Base-by-base conservation (phyloP, 768 basidiomycete species). In the Xanthoconium stramineum region DNA sequence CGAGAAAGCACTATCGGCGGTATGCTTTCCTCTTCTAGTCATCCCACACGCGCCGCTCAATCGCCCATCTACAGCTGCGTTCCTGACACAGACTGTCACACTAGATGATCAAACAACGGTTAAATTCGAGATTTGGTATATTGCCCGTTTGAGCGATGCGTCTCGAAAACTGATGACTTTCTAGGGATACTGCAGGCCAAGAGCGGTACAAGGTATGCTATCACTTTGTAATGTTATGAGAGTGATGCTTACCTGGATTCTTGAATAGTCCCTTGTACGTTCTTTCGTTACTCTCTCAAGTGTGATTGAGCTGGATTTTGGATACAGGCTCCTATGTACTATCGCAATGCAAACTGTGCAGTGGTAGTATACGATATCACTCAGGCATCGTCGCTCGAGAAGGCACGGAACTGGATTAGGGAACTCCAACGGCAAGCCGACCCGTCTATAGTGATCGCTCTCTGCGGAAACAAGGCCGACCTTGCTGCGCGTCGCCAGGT, bases 281-380 rank as follows among this genome's bases (percentile, higher is more conserved):
- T 36, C 30, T 39, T 32, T 48, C 32, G 29, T 58, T 32, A 28
- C 33, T 6, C 20, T 4, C 17, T 45, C 15, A 37, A 36, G n/a
- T 19, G 29, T 36, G 4, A 32, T 36, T 57, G 43, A 66, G 30
- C 52, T 33, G 35, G n/a, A 37, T 51, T 40, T 47, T 53, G 35
- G 29, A 32, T 19, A 40, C 53, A 93, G 84, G 91, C 92, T 37
- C 94, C 92, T 53, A 96, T 95, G 94, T 96, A 96, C 78, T 97
- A 97, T 75, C 88, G 93, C 61, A 93, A 93, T 61, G 92, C 91
- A 67, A 90, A 94, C 67, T 94, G 92, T 65, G 93, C 94, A 28
- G 91, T 96, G 29, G 94, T 94, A 46, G 93, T 94, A 20, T 96
- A 94, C 71, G 97, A 99, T 74, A 95, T 99, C 72, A 98, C 97